These are phyloP conservation scores for Aspergillus calidoustus DNA, from an alignment of 2,329 filamentous ascomycete genomes.

Conservation along the genomic window DNA sequence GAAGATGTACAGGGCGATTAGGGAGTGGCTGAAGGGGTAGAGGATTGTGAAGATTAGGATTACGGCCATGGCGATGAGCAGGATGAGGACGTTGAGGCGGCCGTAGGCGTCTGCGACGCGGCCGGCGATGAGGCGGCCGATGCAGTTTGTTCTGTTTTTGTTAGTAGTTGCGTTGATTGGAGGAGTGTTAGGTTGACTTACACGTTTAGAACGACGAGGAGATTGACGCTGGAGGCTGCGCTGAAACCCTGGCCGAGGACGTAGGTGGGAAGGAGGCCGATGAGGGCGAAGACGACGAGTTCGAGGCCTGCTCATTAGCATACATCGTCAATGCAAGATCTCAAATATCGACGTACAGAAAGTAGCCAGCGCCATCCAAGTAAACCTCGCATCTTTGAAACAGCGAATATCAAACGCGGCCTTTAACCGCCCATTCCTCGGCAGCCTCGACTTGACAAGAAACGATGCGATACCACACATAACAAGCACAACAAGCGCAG, in stretches of 20 bases:
- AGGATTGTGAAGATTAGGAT: constrained; percentile 48
- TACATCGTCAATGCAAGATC: too few relatives aligned
- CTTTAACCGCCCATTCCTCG: constrained; percentile 34
- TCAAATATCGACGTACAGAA: constrained; percentile 41
- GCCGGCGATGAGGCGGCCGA: constrained; percentile 53
- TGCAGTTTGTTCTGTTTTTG: constrained; percentile 39
- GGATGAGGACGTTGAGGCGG: constrained; percentile 52
- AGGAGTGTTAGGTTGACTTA: constrained; percentile 11
- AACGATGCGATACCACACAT: constrained; percentile 39
- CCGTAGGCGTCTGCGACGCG: constrained; percentile 51
- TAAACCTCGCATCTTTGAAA: constrained; percentile 51
- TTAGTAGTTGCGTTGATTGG: not conserved
- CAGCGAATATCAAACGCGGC: constrained; percentile 48
- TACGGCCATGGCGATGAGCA: constrained; percentile 40
- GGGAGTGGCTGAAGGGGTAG: constrained; percentile 35
- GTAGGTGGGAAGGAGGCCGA: constrained; percentile 37
- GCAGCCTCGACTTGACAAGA: constrained; percentile 43
- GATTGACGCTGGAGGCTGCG: constrained; percentile 38
- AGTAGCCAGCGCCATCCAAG: constrained; percentile 49
- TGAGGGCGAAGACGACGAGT: constrained; percentile 35
- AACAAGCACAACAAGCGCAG: constrained; percentile 42
- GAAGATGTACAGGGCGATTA: constrained; percentile 48
- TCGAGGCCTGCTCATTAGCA: constrained; percentile 31
- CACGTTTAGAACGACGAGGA: constrained; percentile 45
- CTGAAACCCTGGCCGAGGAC: constrained; percentile 36